Percentiles rank a stretch among this genome's conserved stretches.
Conservation (phyloP, 192 early-diverging fungal species). For the Backusella parvicylindrica region DNA sequence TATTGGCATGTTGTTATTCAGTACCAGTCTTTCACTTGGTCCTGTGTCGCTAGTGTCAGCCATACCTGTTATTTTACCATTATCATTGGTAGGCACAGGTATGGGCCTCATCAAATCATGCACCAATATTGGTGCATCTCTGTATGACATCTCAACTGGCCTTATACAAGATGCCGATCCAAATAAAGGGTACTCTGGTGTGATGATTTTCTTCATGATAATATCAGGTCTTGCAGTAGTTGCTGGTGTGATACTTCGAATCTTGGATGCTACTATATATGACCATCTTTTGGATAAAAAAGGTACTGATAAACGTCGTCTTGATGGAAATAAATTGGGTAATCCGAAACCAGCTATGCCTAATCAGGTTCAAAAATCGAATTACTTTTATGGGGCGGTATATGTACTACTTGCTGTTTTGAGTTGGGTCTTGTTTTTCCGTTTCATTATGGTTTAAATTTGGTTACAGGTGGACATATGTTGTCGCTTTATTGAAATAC, state of each 20-base stretch:
- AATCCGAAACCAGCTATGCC: background rate
- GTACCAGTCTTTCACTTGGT: conserved; percentile 53
- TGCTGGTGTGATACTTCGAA: conserved; percentile 9
- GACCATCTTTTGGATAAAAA: conserved; percentile 20
- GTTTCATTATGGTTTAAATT: conserved; percentile 10
- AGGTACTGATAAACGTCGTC: background rate
- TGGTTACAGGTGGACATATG: background rate
- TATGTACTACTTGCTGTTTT: background rate
- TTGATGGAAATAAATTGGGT: conserved; percentile 4
- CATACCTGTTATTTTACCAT: conserved; percentile 53
- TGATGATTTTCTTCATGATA: conserved; percentile 29
- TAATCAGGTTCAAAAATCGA: conserved; percentile 2
- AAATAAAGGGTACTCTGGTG: conserved; percentile 28
- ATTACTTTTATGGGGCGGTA: conserved; percentile 22
- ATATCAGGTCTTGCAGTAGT: conserved; percentile 12
- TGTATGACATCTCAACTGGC: conserved; percentile 59
- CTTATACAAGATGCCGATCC: conserved; percentile 48
- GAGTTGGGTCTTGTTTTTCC: conserved; percentile 29
- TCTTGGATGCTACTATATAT: conserved; percentile 25
- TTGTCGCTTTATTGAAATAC: background rate
- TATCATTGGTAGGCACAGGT: conserved; percentile 55
- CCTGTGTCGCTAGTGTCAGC: conserved; percentile 56
- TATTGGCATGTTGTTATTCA: conserved; percentile 56
- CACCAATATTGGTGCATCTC: conserved; percentile 56
- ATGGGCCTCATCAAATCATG: conserved; percentile 62